A percentile compares a stretch with the other conserved stretches of the same genome.
Evolutionary conservation across 2,329 filamentous ascomycete species (phyloP).

Genomic region (Cytospora piceicola): DNA sequence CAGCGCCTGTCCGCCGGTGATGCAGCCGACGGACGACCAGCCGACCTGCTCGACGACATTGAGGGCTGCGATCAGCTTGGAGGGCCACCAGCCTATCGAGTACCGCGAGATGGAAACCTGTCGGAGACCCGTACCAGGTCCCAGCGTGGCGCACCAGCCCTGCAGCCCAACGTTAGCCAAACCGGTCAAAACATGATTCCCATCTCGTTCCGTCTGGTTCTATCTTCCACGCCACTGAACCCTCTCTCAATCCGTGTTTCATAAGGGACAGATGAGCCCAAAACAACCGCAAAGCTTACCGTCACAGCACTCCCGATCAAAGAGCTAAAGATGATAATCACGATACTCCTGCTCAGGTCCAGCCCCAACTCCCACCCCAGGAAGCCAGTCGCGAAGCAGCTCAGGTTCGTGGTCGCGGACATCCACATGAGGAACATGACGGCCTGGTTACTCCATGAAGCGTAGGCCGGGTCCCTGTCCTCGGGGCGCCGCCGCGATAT

Average conservation of each 20-base stretch:
- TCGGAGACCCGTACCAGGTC: constrained; percentile 53
- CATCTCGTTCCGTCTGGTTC: neutral
- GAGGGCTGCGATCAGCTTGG: constrained; percentile 53
- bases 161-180: constrained; percentile 24
- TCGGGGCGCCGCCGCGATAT: constrained; percentile 51
- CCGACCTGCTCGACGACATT: constrained; percentile 56
- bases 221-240: neutral
- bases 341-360: constrained; percentile 47
- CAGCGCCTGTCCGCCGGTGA: constrained; percentile 55
- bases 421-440: constrained; percentile 59
- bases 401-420: constrained; percentile 54
- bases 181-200: neutral
- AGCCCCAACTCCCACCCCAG: constrained; percentile 54
- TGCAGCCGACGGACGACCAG: constrained; percentile 55
- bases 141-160: constrained; percentile 55
- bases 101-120: constrained; percentile 56
- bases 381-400: constrained; percentile 56
- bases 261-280: neutral
- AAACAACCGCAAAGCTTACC: constrained; percentile 28
- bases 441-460: constrained; percentile 46
- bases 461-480: constrained; percentile 44
- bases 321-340: constrained; percentile 51
- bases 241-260: neutral
- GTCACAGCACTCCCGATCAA: constrained; percentile 48
- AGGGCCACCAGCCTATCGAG: constrained; percentile 55